phyloP scores from a whole-genome alignment of 768 basidiomycete genomes.

The Boletus speciosus region DNA sequence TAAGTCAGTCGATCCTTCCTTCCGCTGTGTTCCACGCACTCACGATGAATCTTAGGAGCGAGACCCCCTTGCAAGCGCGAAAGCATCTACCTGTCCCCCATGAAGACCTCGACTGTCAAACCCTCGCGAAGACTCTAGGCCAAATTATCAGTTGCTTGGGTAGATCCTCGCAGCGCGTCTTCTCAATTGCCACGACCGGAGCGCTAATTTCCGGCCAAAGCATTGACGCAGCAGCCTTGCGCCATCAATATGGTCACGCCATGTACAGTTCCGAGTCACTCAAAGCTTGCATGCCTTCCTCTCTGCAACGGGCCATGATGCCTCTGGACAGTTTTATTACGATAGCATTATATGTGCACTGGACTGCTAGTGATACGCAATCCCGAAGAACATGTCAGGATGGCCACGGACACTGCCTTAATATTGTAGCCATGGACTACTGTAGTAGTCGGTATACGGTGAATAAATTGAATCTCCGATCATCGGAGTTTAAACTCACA shows the following conservation, averaged over 20 bases:
- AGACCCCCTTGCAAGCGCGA: background rate
- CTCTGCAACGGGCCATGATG: background rate
- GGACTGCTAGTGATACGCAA: background rate
- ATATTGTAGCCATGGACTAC: background rate
- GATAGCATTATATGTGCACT: background rate
- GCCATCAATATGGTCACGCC: background rate
- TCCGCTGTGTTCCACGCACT: background rate
- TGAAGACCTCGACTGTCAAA: background rate
- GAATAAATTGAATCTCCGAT: constrained; percentile 14
- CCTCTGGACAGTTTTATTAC: constrained; percentile 1
- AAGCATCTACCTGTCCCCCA: constrained; percentile 8
- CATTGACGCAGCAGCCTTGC: background rate
- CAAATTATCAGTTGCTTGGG: background rate
- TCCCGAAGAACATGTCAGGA: background rate
- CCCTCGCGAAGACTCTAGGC: constrained; percentile 21
- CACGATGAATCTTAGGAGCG: constrained; percentile 6
- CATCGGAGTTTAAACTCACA: constrained; percentile 17
- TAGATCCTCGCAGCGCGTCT: background rate
- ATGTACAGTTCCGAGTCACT: no score
- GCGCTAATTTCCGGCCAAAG: background rate
- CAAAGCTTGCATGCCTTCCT: background rate
- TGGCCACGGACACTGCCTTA: background rate
- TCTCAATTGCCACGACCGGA: background rate
- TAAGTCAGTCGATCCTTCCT: constrained; percentile 1
- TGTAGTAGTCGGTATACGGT: background rate